phyloP scores from a whole-genome alignment of 2,329 filamentous ascomycete genomes.

The Phaeosphaeria sp. region DNA sequence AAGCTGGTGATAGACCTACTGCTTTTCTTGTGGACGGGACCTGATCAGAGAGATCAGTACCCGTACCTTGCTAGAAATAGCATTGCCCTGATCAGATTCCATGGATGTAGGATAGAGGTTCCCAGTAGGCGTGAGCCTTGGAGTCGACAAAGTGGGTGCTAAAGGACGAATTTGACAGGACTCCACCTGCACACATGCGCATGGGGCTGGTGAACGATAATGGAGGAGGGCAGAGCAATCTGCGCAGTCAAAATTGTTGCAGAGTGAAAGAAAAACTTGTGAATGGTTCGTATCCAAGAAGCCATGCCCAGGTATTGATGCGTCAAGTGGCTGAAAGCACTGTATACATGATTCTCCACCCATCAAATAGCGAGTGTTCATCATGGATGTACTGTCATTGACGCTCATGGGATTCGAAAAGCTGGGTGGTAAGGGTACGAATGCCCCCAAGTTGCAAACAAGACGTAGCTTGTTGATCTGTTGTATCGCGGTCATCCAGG shows the following conservation, averaged over 20 bases:
- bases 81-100: neutral
- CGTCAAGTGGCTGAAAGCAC: slow-evolving; percentile 2
- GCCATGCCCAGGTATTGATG: too few species aligned
- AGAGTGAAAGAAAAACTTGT: neutral
- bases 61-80: slow-evolving; percentile 7
- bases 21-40: slow-evolving; percentile 4
- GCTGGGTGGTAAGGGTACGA: neutral
- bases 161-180: too few species aligned
- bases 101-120: too few species aligned
- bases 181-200: neutral
- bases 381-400: neutral
- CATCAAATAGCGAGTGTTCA: slow-evolving; percentile 3
- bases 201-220: slow-evolving; percentile 1
- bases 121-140: too few species aligned
- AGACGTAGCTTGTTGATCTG: slow-evolving; percentile 55
- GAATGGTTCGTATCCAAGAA: too few species aligned
- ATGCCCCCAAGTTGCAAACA: slow-evolving; percentile 55
- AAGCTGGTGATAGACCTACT: neutral
- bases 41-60: slow-evolving; percentile 2
- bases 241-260: slow-evolving; percentile 3
- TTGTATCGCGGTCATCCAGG: slow-evolving; percentile 42
- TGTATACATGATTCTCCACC: slow-evolving; percentile 2
- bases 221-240: slow-evolving; percentile 2
- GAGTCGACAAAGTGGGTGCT: too few species aligned
- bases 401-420: neutral